A percentile compares a stretch with the other conserved stretches of the same genome.
phyloP scores from a whole-genome alignment of 768 basidiomycete species.

The Amanita muscaria region DNA sequence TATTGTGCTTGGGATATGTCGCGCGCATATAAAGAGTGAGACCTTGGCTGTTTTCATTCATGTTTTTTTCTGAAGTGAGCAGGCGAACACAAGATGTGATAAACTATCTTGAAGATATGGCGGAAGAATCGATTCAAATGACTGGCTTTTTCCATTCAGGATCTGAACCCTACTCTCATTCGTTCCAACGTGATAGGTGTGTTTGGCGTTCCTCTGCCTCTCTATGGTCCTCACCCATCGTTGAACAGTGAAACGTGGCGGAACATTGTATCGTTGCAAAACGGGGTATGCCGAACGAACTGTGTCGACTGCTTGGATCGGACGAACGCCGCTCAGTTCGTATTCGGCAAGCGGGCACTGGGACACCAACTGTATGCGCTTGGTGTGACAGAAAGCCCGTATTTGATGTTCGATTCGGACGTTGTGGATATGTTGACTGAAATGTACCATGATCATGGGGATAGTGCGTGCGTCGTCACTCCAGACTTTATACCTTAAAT shows the following conservation, averaged over 20 bases:
- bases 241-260: conserved; percentile 44
- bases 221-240: conserved; percentile 8
- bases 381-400: conserved; percentile 78
- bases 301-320: conserved; percentile 97
- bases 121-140: conserved; percentile 85
- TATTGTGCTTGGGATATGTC: conserved; percentile 98
- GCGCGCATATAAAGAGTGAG: conserved; percentile 86
- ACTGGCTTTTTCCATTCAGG: conserved; percentile 97
- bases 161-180: conserved; percentile 73
- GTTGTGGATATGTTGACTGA: conserved; percentile 95
- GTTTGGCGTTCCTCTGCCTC: conserved; percentile 10
- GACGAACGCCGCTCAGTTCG: conserved; percentile 95
- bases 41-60: no score
- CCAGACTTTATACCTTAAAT: not conserved
- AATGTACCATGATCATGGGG: conserved; percentile 98
- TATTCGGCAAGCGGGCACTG: conserved; percentile 89
- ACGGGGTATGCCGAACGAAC: conserved; percentile 87
- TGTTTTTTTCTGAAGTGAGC: not conserved
- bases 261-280: conserved; percentile 69
- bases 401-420: conserved; percentile 86
- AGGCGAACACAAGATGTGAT: conserved; percentile 96
- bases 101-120: conserved; percentile 88
- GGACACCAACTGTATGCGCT: conserved; percentile 95
- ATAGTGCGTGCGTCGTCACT: conserved; percentile 56
- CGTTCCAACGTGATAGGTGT: conserved; percentile 39